These are phyloP conservation scores for Leccinum aurantiacum DNA, from an alignment of 768 basidiomycete species.

Conservation along the genomic window DNA sequence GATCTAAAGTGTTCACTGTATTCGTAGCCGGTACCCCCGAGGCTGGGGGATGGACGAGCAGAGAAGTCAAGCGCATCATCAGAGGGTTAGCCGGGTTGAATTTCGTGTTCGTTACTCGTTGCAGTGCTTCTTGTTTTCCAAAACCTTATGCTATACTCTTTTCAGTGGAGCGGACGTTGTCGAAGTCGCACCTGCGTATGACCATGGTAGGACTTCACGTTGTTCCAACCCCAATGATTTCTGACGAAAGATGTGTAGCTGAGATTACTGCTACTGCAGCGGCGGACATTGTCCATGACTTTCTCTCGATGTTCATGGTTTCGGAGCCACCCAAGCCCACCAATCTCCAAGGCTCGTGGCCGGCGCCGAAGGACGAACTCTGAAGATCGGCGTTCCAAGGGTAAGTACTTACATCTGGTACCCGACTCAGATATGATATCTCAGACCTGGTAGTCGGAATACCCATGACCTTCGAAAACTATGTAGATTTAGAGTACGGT, in stretches of 20 bases:
- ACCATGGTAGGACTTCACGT: constrained; percentile 20
- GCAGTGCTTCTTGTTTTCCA: neutral
- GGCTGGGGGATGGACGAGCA: constrained; percentile 80
- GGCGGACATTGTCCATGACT: constrained; percentile 48
- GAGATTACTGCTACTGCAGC: constrained; percentile 46
- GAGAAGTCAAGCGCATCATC: constrained; percentile 78
- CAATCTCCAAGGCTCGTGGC: constrained; percentile 9
- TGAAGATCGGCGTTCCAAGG: constrained; percentile 3
- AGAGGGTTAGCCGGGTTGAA: constrained; percentile 78
- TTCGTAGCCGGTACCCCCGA: constrained; percentile 77
- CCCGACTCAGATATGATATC: neutral
- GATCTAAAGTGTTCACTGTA: neutral
- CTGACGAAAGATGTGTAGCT: constrained; percentile 16
- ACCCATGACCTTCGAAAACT: neutral
- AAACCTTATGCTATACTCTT: neutral
- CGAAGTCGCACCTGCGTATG: constrained; percentile 30
- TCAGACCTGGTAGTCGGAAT: neutral
- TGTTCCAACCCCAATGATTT: neutral
- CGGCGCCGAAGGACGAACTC: constrained; percentile 20
- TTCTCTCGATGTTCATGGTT: constrained; percentile 39
- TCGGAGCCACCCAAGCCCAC: constrained; percentile 25
- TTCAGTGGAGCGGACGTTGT: constrained; percentile 25
- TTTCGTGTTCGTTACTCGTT: constrained; percentile 53
- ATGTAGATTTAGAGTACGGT: neutral
- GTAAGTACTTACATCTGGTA: no score